phyloP scores from a whole-genome alignment of 2,329 filamentous ascomycete species.

The Trichoderma cornu-damae region DNA sequence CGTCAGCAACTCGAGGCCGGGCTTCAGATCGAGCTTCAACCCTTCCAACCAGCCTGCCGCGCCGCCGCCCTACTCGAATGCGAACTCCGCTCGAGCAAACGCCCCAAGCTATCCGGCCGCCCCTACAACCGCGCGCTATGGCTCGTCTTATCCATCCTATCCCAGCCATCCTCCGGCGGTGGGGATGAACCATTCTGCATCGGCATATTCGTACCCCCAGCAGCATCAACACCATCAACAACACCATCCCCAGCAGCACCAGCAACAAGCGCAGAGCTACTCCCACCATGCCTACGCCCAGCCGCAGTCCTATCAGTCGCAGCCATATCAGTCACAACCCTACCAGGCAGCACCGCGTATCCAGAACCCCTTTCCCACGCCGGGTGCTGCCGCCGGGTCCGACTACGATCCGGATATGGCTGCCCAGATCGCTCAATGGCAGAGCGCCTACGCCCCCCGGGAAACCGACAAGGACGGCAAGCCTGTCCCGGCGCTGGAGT shows the following conservation, averaged over 20 bases:
- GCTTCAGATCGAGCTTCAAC: conserved; percentile 49
- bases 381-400: conserved; percentile 39
- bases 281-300: conserved; percentile 15
- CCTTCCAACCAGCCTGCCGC: conserved; percentile 33
- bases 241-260: conserved; percentile 30
- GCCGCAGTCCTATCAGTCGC: conserved; percentile 33
- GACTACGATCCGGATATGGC: conserved; percentile 74
- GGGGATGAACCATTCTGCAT: conserved; percentile 27
- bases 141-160: conserved; percentile 39
- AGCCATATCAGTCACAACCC: conserved; percentile 30
- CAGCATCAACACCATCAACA: conserved; percentile 25
- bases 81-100: conserved; percentile 21
- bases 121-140: conserved; percentile 40
- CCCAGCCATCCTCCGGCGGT: conserved; percentile 25
- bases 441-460: conserved; percentile 74
- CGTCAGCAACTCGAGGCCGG: conserved; percentile 39
- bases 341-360: conserved; percentile 61
- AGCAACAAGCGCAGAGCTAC: conserved; percentile 29
- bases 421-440: conserved; percentile 90
- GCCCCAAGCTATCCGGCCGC: conserved; percentile 31
- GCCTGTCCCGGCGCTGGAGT: conserved; percentile 26
- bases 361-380: conserved; percentile 72
- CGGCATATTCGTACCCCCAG: conserved; percentile 27
- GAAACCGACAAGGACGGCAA: conserved; percentile 41
- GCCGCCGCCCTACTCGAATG: conserved; percentile 33